A percentile compares a stretch with the other conserved stretches of the same genome.
phyloP scores from a whole-genome alignment of 2,329 filamentous ascomycete species.

The Byssothecium circinans region DNA sequence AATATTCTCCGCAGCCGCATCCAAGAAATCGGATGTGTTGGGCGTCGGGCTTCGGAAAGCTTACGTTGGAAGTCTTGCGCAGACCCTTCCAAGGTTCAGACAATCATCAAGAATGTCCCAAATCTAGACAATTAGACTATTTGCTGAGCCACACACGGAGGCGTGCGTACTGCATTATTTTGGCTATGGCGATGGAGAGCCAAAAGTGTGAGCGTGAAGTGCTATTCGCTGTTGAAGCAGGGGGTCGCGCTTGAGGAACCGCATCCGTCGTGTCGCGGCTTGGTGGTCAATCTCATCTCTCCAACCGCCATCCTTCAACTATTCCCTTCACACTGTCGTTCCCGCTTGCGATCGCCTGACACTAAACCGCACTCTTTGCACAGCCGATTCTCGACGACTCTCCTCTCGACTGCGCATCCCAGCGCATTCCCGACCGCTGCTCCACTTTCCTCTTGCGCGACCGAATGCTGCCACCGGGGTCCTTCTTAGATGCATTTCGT shows the following conservation, averaged over 20 bases:
- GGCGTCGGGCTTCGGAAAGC: no score
- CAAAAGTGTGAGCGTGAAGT: background rate
- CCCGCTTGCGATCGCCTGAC: background rate
- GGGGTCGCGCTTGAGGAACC: background rate
- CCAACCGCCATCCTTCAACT: background rate
- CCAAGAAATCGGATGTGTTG: no score
- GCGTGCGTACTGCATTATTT: background rate
- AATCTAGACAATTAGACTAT: background rate
- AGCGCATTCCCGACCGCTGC: conserved; percentile 2
- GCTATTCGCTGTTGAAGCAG: background rate
- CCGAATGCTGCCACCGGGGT: conserved; percentile 6
- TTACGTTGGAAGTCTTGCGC: no score
- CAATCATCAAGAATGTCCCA: background rate
- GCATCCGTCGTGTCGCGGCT: background rate
- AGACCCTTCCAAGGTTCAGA: no score
- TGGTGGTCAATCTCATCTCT: conserved; percentile 1
- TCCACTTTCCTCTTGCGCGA: conserved; percentile 4
- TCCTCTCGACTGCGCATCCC: background rate
- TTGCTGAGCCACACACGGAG: background rate
- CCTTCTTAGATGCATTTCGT: background rate
- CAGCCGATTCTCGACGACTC: no score
- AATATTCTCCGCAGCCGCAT: no score
- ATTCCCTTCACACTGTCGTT: background rate
- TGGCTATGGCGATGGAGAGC: background rate
- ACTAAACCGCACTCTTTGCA: background rate